These are phyloP conservation scores for Diaporthe nobilis DNA, from an alignment of 2,329 filamentous ascomycete genomes.

Conservation along the genomic window DNA sequence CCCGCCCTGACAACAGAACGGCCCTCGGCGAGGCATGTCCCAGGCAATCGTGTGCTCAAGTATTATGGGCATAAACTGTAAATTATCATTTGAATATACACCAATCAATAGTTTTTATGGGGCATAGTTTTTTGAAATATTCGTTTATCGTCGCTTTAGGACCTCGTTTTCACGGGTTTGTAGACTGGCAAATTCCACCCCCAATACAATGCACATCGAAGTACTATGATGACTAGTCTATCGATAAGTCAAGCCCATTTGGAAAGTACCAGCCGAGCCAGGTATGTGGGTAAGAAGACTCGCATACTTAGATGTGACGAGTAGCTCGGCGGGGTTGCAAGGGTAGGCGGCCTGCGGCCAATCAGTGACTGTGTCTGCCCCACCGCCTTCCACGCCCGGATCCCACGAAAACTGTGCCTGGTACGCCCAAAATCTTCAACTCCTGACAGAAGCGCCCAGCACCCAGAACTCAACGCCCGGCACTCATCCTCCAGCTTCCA, in stretches of 20 bases:
- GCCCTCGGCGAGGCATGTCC: neutral
- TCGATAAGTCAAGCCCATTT: neutral
- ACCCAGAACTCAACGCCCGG: neutral
- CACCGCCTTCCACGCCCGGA: slow-evolving; percentile 35
- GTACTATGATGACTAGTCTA: neutral
- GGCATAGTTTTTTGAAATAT: neutral
- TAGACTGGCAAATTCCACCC: neutral
- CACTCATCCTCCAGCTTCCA: neutral
- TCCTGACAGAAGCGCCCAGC: slow-evolving; percentile 8
- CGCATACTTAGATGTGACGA: neutral
- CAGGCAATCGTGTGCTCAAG: neutral
- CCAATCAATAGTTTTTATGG: neutral
- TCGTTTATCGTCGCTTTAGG: no score
- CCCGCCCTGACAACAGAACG: neutral
- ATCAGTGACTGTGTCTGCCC: slow-evolving; percentile 14
- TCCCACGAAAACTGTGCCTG: slow-evolving; percentile 37
- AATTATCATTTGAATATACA: neutral
- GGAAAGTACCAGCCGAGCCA: neutral
- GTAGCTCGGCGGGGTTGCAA: slow-evolving; percentile 15
- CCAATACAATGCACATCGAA: neutral
- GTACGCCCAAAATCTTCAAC: slow-evolving; percentile 35
- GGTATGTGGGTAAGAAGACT: neutral
- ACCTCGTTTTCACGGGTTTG: neutral
- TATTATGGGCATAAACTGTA: neutral
- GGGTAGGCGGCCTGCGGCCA: neutral